Evolutionary conservation across 169 alveolate species (phyloP).

Genomic region (Cryptosporidium canis): DNA sequence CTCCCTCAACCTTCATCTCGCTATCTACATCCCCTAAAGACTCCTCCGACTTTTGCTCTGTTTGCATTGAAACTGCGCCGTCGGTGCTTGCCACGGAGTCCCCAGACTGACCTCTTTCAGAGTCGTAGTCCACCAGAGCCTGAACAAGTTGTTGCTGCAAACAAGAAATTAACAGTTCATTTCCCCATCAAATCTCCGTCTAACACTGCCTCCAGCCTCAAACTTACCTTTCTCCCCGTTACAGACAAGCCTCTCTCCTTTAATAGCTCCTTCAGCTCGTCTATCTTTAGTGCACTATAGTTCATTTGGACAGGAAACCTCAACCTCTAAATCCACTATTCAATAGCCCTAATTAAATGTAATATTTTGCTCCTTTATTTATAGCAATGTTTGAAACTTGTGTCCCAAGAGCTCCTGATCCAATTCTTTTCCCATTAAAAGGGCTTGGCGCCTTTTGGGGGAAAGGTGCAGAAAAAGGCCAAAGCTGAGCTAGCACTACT

Average conservation of each 20-base stretch:
- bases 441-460: too few species aligned
- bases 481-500: too few species aligned
- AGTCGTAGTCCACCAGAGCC: slow-evolving; percentile 40
- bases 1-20: not conserved
- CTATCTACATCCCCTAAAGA: not conserved
- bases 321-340: not conserved
- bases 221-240: slow-evolving; percentile 63
- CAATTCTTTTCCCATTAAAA: too few species aligned
- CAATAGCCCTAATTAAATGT: not conserved
- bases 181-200: not conserved
- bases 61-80: not conserved
- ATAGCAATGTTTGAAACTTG: too few species aligned
- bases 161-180: not conserved
- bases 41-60: not conserved
- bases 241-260: slow-evolving; percentile 46
- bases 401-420: too few species aligned
- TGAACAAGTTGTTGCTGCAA: slow-evolving; percentile 59
- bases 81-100: not conserved
- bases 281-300: slow-evolving; percentile 43
- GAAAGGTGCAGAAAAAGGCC: too few species aligned
- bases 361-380: not conserved
- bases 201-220: not conserved
- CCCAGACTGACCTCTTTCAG: not conserved
- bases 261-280: slow-evolving; percentile 60
- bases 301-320: not conserved